Evolutionary conservation across 805 yeast species (phyloP), one percentile per base, ranked within the genome.

Genomic region (Alloascoidea hylecoeti): DNA sequence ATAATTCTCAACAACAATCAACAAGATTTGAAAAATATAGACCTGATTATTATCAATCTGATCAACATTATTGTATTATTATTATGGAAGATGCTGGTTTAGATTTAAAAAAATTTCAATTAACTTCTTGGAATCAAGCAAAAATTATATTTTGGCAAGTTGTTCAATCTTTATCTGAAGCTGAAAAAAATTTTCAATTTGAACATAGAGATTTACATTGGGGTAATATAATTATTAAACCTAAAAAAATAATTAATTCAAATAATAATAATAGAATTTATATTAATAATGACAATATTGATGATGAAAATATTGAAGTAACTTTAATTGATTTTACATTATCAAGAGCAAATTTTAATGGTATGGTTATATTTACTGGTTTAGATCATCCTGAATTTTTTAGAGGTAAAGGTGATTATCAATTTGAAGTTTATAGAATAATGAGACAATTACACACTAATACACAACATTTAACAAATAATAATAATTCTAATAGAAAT

Each of bases 201-300:
- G 88, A 79, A 53, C 89, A 80, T 48, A 62, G 89, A 35, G 83
- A 79, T 51, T 54, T 79, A 41, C 79, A 75, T 43, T 64, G 80
- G 66, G 77, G 78, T 9, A 79, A 79, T 47, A 60, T 79, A 38
- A 56, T 76, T 13, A 57, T 79, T 14, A 62, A 62, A 37, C 45
- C n/a, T n/a, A n/a, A n/a, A n/a, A n/a, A n/a, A n/a, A n/a, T n/a
- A n/a, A n/a, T n/a, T n/a, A n/a, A n/a, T n/a, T 23, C 30, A 9
- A 23, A 9, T 9, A n/a, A 23, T 9, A 23, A 23, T 23, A n/a
- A n/a, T n/a, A n/a, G n/a, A n/a, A n/a, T n/a, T n/a, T n/a, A n/a
- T n/a, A n/a, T n/a, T n/a, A n/a, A n/a, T n/a, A n/a, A 35, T 12
- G 44, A 37, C 6, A 44, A 39, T 15, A 33, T 28, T 16, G 44